Evolutionary conservation across 352 stramenopile genomes (phyloP).

Genomic region (Phytophthora vignae): DNA sequence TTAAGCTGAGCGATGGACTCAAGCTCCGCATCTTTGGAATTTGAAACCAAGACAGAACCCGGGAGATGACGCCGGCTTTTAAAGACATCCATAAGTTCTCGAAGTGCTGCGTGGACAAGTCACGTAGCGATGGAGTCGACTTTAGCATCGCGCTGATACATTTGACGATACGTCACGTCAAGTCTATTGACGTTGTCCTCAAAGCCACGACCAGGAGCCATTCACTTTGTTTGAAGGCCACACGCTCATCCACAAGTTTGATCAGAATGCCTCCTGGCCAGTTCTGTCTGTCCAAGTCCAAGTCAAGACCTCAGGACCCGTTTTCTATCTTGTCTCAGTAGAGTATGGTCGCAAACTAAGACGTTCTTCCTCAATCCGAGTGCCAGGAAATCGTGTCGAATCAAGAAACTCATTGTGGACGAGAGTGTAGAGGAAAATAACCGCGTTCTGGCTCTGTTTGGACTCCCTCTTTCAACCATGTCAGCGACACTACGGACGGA

Average conservation of each 20-base stretch:
- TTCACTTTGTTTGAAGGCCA: background rate
- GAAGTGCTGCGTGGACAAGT: background rate
- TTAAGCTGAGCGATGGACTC: background rate
- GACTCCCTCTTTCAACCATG: background rate
- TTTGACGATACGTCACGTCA: background rate
- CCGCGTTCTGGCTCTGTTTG: background rate
- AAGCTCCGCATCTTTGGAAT: background rate
- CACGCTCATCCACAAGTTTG: background rate
- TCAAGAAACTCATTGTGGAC: background rate
- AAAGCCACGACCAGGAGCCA: background rate
- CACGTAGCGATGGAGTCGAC: background rate
- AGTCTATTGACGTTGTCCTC: background rate
- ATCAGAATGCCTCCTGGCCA: background rate
- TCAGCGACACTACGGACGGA: background rate
- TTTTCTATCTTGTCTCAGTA: background rate
- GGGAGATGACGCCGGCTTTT: background rate
- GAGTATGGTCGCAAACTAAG: background rate
- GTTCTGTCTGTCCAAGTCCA: background rate
- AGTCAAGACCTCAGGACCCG: background rate
- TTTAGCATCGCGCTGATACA: background rate
- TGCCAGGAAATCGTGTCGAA: background rate
- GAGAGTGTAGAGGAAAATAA: background rate
- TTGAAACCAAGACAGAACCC: no score
- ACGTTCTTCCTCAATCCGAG: background rate
- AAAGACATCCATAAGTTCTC: background rate